Evolutionary conservation across 805 yeast genomes (phyloP).

Genomic region (Pichia cabralensis): DNA sequence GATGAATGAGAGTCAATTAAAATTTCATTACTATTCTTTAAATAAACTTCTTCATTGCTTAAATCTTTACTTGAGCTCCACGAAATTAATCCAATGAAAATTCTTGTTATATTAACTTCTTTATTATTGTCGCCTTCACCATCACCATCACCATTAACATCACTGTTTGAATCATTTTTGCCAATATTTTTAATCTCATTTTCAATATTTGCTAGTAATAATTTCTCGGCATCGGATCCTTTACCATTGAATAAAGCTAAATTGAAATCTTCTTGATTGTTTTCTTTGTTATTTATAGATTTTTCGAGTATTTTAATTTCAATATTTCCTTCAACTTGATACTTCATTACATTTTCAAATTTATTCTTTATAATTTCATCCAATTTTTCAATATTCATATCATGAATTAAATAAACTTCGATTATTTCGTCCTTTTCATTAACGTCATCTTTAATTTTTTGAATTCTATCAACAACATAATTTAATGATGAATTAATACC

Average conservation of each 20-base stretch:
- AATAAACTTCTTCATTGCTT: conserved; percentile 1
- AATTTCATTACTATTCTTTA: conserved; percentile 23
- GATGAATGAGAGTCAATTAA: conserved; percentile 37
- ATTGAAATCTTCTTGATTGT: conserved; percentile 23
- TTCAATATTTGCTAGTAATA: conserved; percentile 80
- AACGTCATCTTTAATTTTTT: conserved; percentile 21
- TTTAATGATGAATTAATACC: conserved; percentile 20
- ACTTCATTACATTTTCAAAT: conserved; percentile 51
- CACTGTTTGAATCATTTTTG: conserved; percentile 8
- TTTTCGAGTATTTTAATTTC: conserved; percentile 48
- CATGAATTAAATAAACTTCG: conserved; percentile 58
- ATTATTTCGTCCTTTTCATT: conserved; percentile 40
- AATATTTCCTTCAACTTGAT: conserved; percentile 72
- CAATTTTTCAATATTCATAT: conserved; percentile 37
- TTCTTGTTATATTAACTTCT: conserved; percentile 15
- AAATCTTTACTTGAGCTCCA: conserved; percentile 18
- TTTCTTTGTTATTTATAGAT: conserved; percentile 23
- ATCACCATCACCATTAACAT: conserved; percentile 15
- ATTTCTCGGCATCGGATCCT: conserved; percentile 73
- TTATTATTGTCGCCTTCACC: background rate
- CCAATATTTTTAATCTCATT: conserved; percentile 45
- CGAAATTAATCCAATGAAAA: conserved; percentile 27
- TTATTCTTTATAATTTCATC: conserved; percentile 37
- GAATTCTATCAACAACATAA: conserved; percentile 30
- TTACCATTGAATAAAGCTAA: conserved; percentile 72